Evolutionary conservation across 2,329 filamentous ascomycete genomes (phyloP).

Genomic region (Cercospora janseana): DNA sequence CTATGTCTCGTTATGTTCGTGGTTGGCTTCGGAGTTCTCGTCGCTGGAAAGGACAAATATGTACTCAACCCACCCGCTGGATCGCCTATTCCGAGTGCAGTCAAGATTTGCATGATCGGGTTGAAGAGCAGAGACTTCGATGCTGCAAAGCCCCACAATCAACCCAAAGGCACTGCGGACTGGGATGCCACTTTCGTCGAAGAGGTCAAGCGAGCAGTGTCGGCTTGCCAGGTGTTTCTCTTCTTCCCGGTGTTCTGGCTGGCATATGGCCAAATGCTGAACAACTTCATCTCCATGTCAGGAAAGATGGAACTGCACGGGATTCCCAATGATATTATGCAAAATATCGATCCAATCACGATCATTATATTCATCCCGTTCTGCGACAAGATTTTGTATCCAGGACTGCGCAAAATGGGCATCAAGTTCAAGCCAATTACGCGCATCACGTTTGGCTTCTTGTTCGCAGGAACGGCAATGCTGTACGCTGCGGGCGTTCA

Average conservation of each 20-base stretch:
- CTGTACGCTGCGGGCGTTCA: slow-evolving; percentile 56
- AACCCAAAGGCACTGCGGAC: slow-evolving; percentile 57
- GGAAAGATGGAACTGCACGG: slow-evolving; percentile 45
- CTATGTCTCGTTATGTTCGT: slow-evolving; percentile 62
- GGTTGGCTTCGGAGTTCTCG: slow-evolving; percentile 55
- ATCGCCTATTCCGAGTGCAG: slow-evolving; percentile 63
- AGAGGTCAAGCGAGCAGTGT: slow-evolving; percentile 62
- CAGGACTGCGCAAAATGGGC: slow-evolving; percentile 31
- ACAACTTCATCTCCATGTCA: slow-evolving; percentile 48
- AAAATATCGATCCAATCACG: slow-evolving; percentile 41
- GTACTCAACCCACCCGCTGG: slow-evolving; percentile 64
- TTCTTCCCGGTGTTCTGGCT: slow-evolving; percentile 56
- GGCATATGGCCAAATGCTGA: slow-evolving; percentile 55
- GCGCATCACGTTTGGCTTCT: slow-evolving; percentile 52
- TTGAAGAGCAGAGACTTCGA: slow-evolving; percentile 44
- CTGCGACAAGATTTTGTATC: slow-evolving; percentile 46
- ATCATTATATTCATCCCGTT: slow-evolving; percentile 48
- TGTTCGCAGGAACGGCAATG: slow-evolving; percentile 54
- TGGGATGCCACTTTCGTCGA: slow-evolving; percentile 80
- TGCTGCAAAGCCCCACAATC: slow-evolving; percentile 63
- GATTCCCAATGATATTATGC: slow-evolving; percentile 49
- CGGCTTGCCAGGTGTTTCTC: slow-evolving; percentile 66
- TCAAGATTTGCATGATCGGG: slow-evolving; percentile 60
- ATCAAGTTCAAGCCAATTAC: slow-evolving; percentile 50
- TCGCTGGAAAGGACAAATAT: slow-evolving; percentile 49